These are phyloP conservation scores for Ophiostoma quercus DNA, from an alignment of 2,329 filamentous ascomycete species.

Conservation along the genomic window DNA sequence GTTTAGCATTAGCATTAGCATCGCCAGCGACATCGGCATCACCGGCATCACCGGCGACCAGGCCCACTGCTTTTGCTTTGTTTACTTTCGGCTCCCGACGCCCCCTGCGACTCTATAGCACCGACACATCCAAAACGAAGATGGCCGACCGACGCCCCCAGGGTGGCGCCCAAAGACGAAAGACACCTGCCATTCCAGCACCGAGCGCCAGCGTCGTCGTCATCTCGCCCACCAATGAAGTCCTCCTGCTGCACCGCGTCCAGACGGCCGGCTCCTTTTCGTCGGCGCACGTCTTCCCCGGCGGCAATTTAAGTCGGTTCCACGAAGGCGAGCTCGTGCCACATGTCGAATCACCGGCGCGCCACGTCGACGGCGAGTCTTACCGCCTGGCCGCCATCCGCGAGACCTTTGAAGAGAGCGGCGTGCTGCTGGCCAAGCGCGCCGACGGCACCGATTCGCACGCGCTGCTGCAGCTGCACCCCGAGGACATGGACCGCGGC, in stretches of 20 bases:
- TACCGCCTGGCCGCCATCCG: conserved; percentile 82
- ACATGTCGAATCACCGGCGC: conserved; percentile 41
- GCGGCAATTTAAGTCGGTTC: conserved; percentile 70
- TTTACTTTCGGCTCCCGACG: neutral
- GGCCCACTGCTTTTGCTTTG: neutral
- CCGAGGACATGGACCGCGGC: conserved; percentile 57
- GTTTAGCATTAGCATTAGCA: neutral
- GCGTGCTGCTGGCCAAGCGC: conserved; percentile 68
- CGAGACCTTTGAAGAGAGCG: conserved; percentile 93
- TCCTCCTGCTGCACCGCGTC: conserved; percentile 82
- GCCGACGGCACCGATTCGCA: conserved; percentile 31
- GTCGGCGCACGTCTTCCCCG: conserved; percentile 91
- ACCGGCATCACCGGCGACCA: neutral
- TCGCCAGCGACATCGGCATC: neutral
- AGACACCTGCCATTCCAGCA: conserved; percentile 19
- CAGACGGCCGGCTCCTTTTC: conserved; percentile 77
- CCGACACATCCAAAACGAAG: neutral
- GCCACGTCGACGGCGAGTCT: conserved; percentile 64
- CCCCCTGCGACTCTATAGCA: neutral
- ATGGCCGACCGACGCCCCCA: neutral
- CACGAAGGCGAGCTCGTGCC: conserved; percentile 63
- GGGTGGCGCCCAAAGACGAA: conserved; percentile 7
- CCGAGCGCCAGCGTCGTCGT: conserved; percentile 62
- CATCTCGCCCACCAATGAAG: conserved; percentile 78
- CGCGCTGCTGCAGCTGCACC: conserved; percentile 55